Conservation (phyloP, 176 grass and related monocot genomes). For the Hyparrhenia diplandra region DNA sequence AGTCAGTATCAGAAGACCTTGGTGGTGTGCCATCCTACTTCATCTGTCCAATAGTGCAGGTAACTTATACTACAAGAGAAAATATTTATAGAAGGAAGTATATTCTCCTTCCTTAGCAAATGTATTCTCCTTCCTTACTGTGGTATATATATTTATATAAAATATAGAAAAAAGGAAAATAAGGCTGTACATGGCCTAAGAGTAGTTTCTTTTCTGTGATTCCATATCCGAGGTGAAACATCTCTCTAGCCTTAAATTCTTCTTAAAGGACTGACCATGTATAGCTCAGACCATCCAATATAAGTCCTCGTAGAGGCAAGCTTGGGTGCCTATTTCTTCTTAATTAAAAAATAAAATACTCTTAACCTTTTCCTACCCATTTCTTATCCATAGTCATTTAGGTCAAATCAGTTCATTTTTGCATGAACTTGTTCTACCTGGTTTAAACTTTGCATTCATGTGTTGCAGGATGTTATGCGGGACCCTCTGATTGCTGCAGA, state of each 20-base stretch:
- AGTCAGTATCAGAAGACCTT: slow-evolving; percentile 45
- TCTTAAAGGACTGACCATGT: background rate
- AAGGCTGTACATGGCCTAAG: background rate
- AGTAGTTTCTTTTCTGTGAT: background rate
- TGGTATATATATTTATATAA: background rate
- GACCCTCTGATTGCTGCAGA: slow-evolving; percentile 62
- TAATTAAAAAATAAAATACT: background rate
- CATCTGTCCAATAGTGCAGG: slow-evolving; percentile 64
- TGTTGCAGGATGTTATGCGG: slow-evolving; percentile 62
- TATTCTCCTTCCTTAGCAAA: background rate
- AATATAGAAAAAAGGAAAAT: background rate
- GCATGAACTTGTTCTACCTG: background rate
- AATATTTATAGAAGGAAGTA: background rate
- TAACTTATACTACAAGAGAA: slow-evolving; percentile 1
- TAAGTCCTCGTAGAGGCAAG: background rate
- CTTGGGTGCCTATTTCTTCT: background rate
- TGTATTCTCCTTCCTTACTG: background rate
- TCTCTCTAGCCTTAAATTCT: background rate
- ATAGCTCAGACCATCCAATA: background rate
- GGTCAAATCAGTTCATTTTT: background rate
- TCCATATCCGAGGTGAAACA: background rate
- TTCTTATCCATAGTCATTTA: background rate
- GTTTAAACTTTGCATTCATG: slow-evolving; percentile 4
- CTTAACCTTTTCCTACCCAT: background rate
- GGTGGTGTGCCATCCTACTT: slow-evolving; percentile 60